Base-by-base conservation (phyloP, 148 eudicot genomes). In the Rhododendron kiyosumense region DNA sequence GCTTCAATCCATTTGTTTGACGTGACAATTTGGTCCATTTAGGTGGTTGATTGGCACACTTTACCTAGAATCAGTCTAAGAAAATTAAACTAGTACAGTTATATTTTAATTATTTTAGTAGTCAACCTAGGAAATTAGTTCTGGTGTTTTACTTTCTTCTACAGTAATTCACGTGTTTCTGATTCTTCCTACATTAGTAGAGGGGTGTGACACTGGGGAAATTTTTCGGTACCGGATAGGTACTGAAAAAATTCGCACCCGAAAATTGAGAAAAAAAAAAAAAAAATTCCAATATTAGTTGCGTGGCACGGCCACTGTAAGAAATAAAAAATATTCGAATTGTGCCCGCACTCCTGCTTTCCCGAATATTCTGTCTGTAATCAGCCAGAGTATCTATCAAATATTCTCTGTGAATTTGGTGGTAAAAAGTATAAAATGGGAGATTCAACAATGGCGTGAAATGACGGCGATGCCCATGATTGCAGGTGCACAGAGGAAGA, bases 401-500 rank as follows among this genome's bases (percentile, higher is more conserved):
- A 7, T 63, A 63, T 63, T 24, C 2, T 65, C 32, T 63, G 4
- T 22, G 28, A 8, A 28, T 28, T 71, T 30, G 34, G 74, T 30
- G 76, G 2, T 71, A 30, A 13, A 30, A 41, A 14, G 2, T 36
- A 75, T 17, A 1, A 36, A 32, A 14, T 73, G 0, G n/a, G 0
- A 28, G 7, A 75, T 7, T 38, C 43, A 36, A 75, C 15, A 20
- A 38, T 45, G 46, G 7, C 22, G 17, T 22, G 54, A 45, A 49
- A 52, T 86, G 88, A 88, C 77, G 51, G 7, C 3, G 81, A 7
- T 67, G 65, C 4, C 34, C 46, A 13, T 78, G 20, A 38, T 30
- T 88, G 20, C 92, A 97, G 98, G 81, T 97, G 96, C 87, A 84
- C 88, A 0, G 93, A 92, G 13, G 96, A 97, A 84, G 94, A 94